These are phyloP conservation scores for Tolypocladium ophioglossoides DNA, from an alignment of 2,329 filamentous ascomycete species.

Conservation along the genomic window DNA sequence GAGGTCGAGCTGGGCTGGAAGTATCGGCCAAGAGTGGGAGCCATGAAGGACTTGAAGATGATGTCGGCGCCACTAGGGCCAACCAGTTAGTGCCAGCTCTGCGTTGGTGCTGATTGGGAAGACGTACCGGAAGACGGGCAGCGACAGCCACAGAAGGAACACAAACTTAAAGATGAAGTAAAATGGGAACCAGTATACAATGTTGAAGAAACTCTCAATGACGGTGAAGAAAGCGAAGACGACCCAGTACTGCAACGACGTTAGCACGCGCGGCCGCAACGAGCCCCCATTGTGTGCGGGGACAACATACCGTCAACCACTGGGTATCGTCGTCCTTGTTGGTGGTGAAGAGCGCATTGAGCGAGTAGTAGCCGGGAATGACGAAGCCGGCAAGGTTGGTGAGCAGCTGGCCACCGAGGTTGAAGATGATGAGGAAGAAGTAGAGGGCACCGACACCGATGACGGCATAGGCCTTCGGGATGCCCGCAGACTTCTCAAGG, in stretches of 20 bases:
- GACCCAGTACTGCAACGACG: slow-evolving; percentile 66
- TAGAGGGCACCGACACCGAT: slow-evolving; percentile 69
- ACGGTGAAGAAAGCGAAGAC: slow-evolving; percentile 76
- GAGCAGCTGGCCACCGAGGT: slow-evolving; percentile 78
- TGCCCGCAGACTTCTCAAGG: slow-evolving; percentile 71
- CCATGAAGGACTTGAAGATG: slow-evolving; percentile 92
- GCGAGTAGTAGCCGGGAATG: slow-evolving; percentile 76
- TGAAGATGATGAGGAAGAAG: slow-evolving; percentile 88
- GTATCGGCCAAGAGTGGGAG: slow-evolving; percentile 86
- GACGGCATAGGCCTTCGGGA: slow-evolving; percentile 78
- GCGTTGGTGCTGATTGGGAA: neutral
- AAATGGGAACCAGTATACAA: slow-evolving; percentile 94
- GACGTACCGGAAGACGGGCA: slow-evolving; percentile 83
- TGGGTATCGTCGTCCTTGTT: slow-evolving; percentile 72
- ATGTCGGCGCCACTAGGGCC: slow-evolving; percentile 74
- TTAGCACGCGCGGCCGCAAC: slow-evolving; percentile 3
- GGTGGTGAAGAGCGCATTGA: slow-evolving; percentile 63
- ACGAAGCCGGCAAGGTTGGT: slow-evolving; percentile 80
- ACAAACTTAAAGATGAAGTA: slow-evolving; percentile 99
- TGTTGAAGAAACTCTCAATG: slow-evolving; percentile 70
- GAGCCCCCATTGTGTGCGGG: neutral
- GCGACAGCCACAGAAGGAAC: slow-evolving; percentile 93
- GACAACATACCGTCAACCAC: slow-evolving; percentile 56
- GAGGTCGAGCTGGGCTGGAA: slow-evolving; percentile 69
- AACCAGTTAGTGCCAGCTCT: neutral